Conservation (phyloP, 2,329 filamentous ascomycete genomes). For the Aureobasidium lini region DNA sequence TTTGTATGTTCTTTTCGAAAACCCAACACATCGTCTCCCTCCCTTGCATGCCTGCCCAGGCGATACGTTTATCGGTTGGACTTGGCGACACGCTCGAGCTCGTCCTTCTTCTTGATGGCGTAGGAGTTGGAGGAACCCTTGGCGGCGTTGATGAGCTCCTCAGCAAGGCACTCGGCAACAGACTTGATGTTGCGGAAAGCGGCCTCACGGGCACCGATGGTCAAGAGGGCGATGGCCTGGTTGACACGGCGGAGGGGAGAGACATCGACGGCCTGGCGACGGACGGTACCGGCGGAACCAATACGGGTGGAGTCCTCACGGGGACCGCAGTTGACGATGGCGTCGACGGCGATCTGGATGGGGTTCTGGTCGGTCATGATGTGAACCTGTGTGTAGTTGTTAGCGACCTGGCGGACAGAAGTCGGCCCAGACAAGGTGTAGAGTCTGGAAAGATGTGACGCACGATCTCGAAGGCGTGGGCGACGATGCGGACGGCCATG, state of each 20-base stretch:
- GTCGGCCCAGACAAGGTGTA: neutral
- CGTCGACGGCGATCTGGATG: slow-evolving; percentile 98
- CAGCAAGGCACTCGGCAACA: slow-evolving; percentile 97
- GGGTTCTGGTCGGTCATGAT: slow-evolving; percentile 99
- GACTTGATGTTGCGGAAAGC: slow-evolving; percentile 99
- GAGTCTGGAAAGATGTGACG: neutral
- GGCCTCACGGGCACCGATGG: slow-evolving; percentile 96
- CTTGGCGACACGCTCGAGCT: slow-evolving; percentile 99
- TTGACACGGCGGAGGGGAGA: slow-evolving; percentile 99
- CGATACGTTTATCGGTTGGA: slow-evolving; percentile 84
- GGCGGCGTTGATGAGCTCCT: slow-evolving; percentile 99
- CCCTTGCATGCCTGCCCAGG: neutral
- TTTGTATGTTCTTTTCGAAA: neutral
- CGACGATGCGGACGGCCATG: slow-evolving; percentile 98
- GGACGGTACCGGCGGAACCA: slow-evolving; percentile 97
- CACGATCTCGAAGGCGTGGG: slow-evolving; percentile 98
- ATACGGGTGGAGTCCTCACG: slow-evolving; percentile 99
- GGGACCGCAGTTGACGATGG: slow-evolving; percentile 99
- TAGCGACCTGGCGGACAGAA: neutral
- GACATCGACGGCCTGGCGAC: slow-evolving; percentile 99
- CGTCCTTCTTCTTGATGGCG: slow-evolving; percentile 99
- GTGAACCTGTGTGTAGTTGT: slow-evolving; percentile 64
- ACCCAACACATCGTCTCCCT: slow-evolving; percentile 2
- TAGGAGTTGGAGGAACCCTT: slow-evolving; percentile 99
- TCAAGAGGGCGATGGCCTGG: slow-evolving; percentile 98